Evolutionary conservation across 345 rosid genomes (phyloP).

Genomic region (Citrus sp.): DNA sequence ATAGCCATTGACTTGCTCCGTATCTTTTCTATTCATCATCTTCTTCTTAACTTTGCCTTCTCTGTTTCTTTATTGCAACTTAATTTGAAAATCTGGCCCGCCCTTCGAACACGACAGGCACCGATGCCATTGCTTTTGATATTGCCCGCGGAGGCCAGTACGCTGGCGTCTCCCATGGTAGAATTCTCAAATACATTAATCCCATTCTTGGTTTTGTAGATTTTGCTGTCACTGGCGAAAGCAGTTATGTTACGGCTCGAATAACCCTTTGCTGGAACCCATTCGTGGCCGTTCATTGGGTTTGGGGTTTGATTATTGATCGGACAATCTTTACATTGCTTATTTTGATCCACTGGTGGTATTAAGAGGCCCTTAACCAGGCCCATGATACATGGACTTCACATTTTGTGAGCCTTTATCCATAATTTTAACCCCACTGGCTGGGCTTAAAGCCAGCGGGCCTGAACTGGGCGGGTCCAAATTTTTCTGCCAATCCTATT

Average conservation of each 20-base stretch:
- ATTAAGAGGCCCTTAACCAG: too few relatives aligned
- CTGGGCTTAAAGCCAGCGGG: too few relatives aligned
- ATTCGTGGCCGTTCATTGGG: slow-evolving; percentile 40
- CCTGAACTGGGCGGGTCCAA: too few relatives aligned
- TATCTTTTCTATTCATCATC: background rate
- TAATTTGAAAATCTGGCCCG: background rate
- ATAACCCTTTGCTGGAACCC: slow-evolving; percentile 6
- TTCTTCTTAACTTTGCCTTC: background rate
- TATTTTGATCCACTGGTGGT: background rate
- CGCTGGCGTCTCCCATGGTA: slow-evolving; percentile 45
- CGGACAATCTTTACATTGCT: slow-evolving; percentile 41
- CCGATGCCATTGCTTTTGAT: background rate
- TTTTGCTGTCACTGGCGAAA: slow-evolving; percentile 25
- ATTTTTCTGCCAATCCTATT: too few relatives aligned
- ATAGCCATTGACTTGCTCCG: too few relatives aligned
- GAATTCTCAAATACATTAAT: slow-evolving; percentile 33
- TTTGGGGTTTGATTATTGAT: slow-evolving; percentile 21
- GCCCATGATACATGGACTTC: too few relatives aligned
- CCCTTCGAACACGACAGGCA: background rate
- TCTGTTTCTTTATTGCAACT: background rate
- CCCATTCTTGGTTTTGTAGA: slow-evolving; percentile 25
- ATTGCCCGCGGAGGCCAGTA: slow-evolving; percentile 21
- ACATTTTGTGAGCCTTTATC: too few relatives aligned
- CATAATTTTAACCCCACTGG: too few relatives aligned
- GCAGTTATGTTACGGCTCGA: slow-evolving; percentile 23